Evolutionary conservation across 495 filamentous ascomycete genomes (phyloP), one percentile per base, ranked within the genome.

Genomic region (Penicillium subrubescens): DNA sequence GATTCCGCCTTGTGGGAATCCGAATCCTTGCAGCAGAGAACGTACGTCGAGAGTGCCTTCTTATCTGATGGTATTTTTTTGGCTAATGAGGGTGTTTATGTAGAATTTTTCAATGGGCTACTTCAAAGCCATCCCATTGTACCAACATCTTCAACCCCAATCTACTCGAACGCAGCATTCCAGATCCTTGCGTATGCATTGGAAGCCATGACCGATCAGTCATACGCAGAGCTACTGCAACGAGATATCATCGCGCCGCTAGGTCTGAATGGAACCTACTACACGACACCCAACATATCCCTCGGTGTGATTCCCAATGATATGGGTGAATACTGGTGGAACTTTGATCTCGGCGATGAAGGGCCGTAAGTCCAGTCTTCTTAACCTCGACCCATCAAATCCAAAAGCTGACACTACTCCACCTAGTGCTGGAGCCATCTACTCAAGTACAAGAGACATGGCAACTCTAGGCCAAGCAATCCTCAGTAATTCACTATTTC

Each of bases 101-200:
- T 27, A 83, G 83, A 85, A 57, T 86, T 86, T 69, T 85, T 88
- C 70, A 58, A 71, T 1, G 86, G 83, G 3, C 66, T 88, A 17
- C 67, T 81, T 5, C 56, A 63, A 52, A 34, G 44, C 8, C 65
- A 81, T 41, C 86, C 86, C 0, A 74, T 85, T 10, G 82, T 83
- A 59, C 67, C 79, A 3, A 79, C 82, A 5, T 82, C 77, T 5
- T 71, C 78, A 17, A 84, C 81, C 0, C 82, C 87, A 0, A 78
- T 81, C 5, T 90, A 89, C 68, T 88, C 86, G 6, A 89, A 89
- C 67, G 80, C 82, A 3, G 86, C 79, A 4, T 89, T 79, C 64
- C 80, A 83, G 62, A 77, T 89, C 57, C 73, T 89, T 8, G 81
- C 76, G 0, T 87, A 88, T 64, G 85, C 79, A 2, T 71, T 89